Conservation (phyloP, 2,329 filamentous ascomycete species). For the Amylocarpus encephaloides region DNA sequence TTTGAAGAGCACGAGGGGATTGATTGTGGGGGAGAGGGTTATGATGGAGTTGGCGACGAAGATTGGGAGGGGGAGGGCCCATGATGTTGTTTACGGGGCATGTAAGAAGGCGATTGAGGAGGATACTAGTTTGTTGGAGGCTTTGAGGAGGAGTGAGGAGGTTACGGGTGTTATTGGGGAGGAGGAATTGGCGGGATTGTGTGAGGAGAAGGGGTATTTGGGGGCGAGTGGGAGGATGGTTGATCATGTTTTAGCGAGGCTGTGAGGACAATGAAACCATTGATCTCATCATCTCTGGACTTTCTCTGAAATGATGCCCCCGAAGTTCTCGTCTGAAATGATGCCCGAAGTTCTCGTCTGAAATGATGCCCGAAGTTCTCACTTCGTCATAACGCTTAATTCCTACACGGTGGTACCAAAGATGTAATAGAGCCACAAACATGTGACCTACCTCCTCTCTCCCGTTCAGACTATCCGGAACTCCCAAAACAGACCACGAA, state of each 20-base stretch:
- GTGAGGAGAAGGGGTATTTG: slow-evolving; percentile 46
- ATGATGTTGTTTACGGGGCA: slow-evolving; percentile 50
- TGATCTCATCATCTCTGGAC: not conserved
- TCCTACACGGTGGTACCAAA: too few relatives aligned
- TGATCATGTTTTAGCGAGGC: slow-evolving; percentile 20
- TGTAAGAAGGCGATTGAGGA: slow-evolving; percentile 45
- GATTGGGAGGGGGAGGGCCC: slow-evolving; percentile 46
- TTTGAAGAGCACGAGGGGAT: slow-evolving; percentile 42
- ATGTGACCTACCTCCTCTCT: not conserved
- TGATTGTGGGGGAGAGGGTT: slow-evolving; percentile 53
- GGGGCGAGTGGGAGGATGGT: slow-evolving; percentile 29
- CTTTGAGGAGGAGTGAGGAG: slow-evolving; percentile 34
- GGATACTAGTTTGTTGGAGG: slow-evolving; percentile 38
- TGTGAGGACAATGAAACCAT: not conserved
- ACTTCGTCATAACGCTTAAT: too few relatives aligned
- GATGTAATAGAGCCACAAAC: too few relatives aligned
- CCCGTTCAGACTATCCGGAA: not conserved
- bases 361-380: too few relatives aligned
- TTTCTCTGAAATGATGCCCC: too few relatives aligned
- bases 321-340: too few relatives aligned
- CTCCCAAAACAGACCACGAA: not conserved
- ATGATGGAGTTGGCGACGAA: slow-evolving; percentile 53
- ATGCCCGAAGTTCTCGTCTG: too few relatives aligned
- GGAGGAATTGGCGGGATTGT: slow-evolving; percentile 44
- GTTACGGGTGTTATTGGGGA: slow-evolving; percentile 39